A percentile compares a stretch with the other conserved stretches of the same genome.
These are phyloP conservation scores for Capsicum rhomboideum DNA, from an alignment of 257 asterid genomes.

Conservation along the genomic window DNA sequence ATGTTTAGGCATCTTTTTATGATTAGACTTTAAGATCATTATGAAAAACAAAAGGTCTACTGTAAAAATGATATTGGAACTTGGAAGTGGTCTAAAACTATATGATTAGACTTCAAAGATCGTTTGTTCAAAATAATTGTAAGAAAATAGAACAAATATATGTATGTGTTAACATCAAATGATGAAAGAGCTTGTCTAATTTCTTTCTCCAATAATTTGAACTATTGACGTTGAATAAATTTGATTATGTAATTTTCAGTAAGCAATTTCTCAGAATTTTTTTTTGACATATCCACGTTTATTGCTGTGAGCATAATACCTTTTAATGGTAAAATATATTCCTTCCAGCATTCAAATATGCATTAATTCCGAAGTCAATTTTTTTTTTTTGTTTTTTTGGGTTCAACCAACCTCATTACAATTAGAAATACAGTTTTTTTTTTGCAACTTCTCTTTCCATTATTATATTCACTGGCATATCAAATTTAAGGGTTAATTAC, in stretches of 20 bases:
- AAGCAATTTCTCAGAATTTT: background rate
- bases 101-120: background rate
- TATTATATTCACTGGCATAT: no score
- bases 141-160: background rate
- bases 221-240: background rate
- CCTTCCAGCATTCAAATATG: background rate
- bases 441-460: no score
- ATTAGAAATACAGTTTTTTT: no score
- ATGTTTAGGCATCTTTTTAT: no score
- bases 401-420: background rate
- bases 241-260: background rate
- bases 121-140: background rate
- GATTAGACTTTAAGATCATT: no score
- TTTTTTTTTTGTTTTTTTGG: background rate
- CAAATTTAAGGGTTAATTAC: no score
- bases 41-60: background rate
- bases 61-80: background rate
- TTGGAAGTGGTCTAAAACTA: background rate
- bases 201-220: background rate
- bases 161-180: background rate
- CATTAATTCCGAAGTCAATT: background rate
- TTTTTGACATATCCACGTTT: background rate
- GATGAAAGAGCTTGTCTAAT: background rate
- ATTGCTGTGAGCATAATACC: background rate
- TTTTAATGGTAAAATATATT: background rate